Base-by-base conservation (phyloP, 495 filamentous ascomycete genomes). In the Astrocystis sublimbata region DNA sequence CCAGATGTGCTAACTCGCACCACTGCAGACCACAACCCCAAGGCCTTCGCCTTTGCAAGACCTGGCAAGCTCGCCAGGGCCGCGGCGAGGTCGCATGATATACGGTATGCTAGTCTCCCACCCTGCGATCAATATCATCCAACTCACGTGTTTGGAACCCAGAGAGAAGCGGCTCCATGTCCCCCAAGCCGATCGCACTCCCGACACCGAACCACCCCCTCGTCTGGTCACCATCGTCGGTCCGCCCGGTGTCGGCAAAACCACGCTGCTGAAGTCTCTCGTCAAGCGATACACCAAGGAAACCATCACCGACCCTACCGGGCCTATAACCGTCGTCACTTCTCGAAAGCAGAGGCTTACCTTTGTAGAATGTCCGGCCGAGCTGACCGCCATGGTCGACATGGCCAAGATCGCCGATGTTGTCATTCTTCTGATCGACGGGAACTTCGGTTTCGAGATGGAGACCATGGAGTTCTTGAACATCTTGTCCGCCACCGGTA, bases 381-480 rank as follows among this genome's bases (percentile, higher is more conserved):
- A 98, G 66, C 85, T 98, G 50, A 92, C 93, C 31, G 89, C 88
- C 57, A 96, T 96, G 90, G 91, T 98, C 62, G 94, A 98, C 76
- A 82, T 97, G 24, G 88, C 93, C 35, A 98, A 98, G 74, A 89
- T 98, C 30, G 93, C 93, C 23, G 94, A 98, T 71, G 97, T 98
- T 64, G 92, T 98, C 3, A 78, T 98, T 26, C 79, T 98, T 30
- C 92, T 98, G 91, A 98, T 98, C 61, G 94, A 98, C 71, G 96
- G 93, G 36, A 97, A 97, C 76, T 98, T 88, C 71, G 94, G 94
- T 2, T 98, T 98, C 68, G 94, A 98, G 78, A 98, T 98, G 94
- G 94, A 98, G 79, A 98, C 94, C 1, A 98, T 98, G 96, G 94
- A 98, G 74, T 98, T 98, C 66, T 75, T 98, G 69, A 97, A 97